Base-by-base conservation (phyloP, 305 asterid genomes). In the Stenogyne calaminthoides region DNA sequence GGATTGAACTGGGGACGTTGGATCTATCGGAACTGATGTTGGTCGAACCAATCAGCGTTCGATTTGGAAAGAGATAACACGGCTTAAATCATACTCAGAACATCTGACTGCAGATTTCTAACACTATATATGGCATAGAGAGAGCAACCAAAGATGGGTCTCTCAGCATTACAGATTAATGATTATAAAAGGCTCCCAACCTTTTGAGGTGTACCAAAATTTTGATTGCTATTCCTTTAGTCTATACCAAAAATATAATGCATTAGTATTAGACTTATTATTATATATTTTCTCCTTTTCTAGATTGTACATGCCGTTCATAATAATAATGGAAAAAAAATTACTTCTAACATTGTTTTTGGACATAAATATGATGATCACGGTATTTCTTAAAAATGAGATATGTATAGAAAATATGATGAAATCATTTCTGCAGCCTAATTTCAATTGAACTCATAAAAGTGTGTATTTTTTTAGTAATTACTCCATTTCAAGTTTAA, bases 251-350 rank as follows among this genome's bases (percentile, higher is more conserved):
- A 9, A 70, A 36, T 36, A 59, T 39, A 19, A 71, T 72, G 65
- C 57, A 18, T 64, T 60, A 54, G 67, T 27, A 8, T 36, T 71
- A 74, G 44, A 57, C 77, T 27, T 52, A 58, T 22, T 39, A 1
- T 7, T 57, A 15, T 54, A 59, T 67, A 58, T 19, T 0, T 55
- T 27, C 14, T 27, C 10, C 1, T 4, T 12, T 14, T 2, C 34
- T 55, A 55, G 65, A 29, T 59, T 83, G 84, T 80, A 75, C 68
- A 83, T 80, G 70, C 78, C 57, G 68, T 76, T 70, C 64, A 27
- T 56, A 58, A 73, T n/a, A n/a, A n/a, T 80, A 71, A 67, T 66
- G 66, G 25, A 49, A 29, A 42, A 22, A 52, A 34, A 19, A 49
- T n/a, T 22, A 34, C 22, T 22, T 22, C 22, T 36, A 55, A 32